Base-by-base conservation (phyloP, 1,139 yeast genomes). In the Meyerozyma sp. region DNA sequence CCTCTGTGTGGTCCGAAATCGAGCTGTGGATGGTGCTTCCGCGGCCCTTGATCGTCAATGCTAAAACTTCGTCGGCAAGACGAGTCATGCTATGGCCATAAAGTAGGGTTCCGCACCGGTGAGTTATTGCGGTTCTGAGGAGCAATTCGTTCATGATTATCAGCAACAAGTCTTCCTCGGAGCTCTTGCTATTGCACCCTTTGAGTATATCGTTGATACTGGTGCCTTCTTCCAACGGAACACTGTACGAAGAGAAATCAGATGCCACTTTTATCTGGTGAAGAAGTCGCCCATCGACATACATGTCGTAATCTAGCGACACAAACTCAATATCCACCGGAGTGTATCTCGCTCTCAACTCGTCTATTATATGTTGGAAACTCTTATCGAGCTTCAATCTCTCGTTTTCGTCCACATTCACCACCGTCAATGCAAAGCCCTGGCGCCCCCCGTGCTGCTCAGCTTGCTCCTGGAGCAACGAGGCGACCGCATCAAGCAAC, bases 21-120 rank as follows among this genome's bases (percentile, higher is more conserved):
- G 70, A 62, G 11, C 64, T 58, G 36, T 87, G 77, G 8, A 91
- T 75, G 28, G 74, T 75, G 2, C 84, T 72, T 0, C 98, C 98
- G 48, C 96, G 75, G 8, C 98, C 98, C 55, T 85, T 87, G n/a
- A 91, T 91, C 0, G 96, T 84, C 45, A 85, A 66, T 0, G 95
- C 76, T 28, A 93, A 70, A 21, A 88, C 81, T 46, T 82, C 82
- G 53, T 85, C 89, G 1, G 98, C 96, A 13, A 91, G 59, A 42
- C 83, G 74, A 1, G 96, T 86, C 91, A 88, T 87, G 16, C 88
- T 81, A 56, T 85, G 87, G 0, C 94, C 89, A 65, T 80, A 82
- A 3, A 89, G 48, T 1, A 90, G 68, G 4, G 86, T 77, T 16
- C 75, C 70, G 48, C 83, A 79, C 0, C 63, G 59, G 28, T 70